Base-by-base conservation (phyloP, 345 rosid species). In the Pugionium cornutum region DNA sequence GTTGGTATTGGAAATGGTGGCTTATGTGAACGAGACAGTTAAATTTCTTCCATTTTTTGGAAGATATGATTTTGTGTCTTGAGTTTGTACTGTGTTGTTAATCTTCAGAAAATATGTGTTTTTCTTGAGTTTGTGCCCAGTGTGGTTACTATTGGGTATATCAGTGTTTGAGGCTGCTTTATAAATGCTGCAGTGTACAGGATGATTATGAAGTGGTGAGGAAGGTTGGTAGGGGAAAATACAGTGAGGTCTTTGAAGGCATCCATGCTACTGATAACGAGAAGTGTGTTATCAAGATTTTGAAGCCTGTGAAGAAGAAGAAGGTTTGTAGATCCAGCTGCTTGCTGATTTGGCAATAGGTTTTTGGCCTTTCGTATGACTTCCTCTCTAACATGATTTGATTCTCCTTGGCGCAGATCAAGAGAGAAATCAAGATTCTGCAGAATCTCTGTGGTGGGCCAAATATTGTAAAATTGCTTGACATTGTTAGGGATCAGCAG, bases 371-470 rank as follows among this genome's bases (percentile, higher is more conserved):
- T n/a, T n/a, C n/a, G n/a, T n/a, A n/a, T n/a, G n/a, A 46, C 10
- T 35, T 45, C 4, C 29, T 27, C 2, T 9, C 5, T 55, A 6
- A 64, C n/a, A 5, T 54, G 1, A 11, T 41, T 56, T 40, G 27
- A 9, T 41, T 31, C 59, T 35, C 2, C n/a, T 41, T 67, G 67
- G 31, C 75, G 80, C 92, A 90, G 99, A 94, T 90, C 68, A 94
- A 86, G 83, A 86, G 99, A 81, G 99, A 94, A 84, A 90, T 94
- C 53, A 90, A 94, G 75, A 94, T 90, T 77, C 74, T 94, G 69
- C 95, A 94, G 84, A 94, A 89, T 78, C 99, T 94, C 9, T 89
- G 95, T 39, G 99, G 97, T 39, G 99, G 99, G 50, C 99, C 97
- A 5, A 89, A 92, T 81, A 82, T 89, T 69, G 86, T 92, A 67